phyloP scores from a whole-genome alignment of 306 rosid species.

The Lablab purpureus region DNA sequence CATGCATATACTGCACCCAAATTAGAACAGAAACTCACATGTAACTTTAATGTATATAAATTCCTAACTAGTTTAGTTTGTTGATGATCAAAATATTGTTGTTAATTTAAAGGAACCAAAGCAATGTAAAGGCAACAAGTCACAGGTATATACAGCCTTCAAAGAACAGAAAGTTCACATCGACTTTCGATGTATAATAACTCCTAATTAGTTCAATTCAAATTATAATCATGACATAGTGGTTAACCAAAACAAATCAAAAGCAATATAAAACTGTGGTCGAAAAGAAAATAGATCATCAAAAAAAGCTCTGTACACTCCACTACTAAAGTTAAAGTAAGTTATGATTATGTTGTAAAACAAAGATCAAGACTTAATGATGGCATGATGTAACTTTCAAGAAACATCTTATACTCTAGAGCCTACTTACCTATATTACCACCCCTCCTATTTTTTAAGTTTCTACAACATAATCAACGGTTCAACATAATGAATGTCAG shows the following conservation, averaged over 20 bases:
- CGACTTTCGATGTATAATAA: background rate
- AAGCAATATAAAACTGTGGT: constrained; percentile 36
- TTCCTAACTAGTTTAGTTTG: constrained; percentile 39
- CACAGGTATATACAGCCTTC: background rate
- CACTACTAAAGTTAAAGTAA: constrained; percentile 76
- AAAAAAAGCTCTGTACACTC: constrained; percentile 48
- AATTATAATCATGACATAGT: constrained; percentile 28
- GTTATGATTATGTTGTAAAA: constrained; percentile 51
- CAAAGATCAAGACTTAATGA: constrained; percentile 52
- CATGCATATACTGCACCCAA: background rate
- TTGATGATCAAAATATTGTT: constrained; percentile 32
- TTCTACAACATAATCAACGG: constrained; percentile 30
- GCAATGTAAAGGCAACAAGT: constrained; percentile 1
- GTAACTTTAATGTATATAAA: background rate
- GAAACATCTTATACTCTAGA: constrained; percentile 45
- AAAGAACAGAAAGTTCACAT: constrained; percentile 20
- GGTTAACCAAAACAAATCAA: background rate
- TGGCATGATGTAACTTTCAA: constrained; percentile 47
- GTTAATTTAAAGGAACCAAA: background rate
- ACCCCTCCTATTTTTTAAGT: constrained; percentile 2
- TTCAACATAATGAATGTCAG: constrained; percentile 9
- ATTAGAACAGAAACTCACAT: background rate
- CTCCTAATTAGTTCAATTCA: constrained; percentile 43
- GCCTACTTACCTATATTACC: constrained; percentile 36
- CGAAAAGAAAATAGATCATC: constrained; percentile 15